Evolutionary conservation across 192 early-diverging fungal genomes (phyloP).

Genomic region (Backusella westeae): DNA sequence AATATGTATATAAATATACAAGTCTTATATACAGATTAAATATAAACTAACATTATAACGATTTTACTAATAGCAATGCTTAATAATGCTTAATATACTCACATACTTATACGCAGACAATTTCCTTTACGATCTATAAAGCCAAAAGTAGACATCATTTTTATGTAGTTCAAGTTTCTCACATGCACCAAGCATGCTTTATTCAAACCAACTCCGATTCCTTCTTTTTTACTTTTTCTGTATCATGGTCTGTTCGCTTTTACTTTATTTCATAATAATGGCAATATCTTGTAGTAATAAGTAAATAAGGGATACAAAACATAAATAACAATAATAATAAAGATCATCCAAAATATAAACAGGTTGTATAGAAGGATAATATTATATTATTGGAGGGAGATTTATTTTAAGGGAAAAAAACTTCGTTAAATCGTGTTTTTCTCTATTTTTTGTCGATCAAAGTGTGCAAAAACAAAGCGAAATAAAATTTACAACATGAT

Average conservation of each 20-base stretch:
- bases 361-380: neutral
- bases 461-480: neutral
- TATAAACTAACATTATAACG: neutral
- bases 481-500: neutral
- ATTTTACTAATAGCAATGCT: neutral
- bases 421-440: neutral
- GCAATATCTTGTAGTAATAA: too few relatives aligned
- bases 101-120: neutral
- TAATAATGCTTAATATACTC: neutral
- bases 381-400: neutral
- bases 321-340: neutral
- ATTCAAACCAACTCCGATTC: neutral
- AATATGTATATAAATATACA: neutral
- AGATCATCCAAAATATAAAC: neutral
- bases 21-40: neutral
- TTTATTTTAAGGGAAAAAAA: neutral
- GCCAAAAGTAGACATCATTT: neutral
- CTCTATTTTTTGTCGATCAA: neutral
- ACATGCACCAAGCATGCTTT: neutral
- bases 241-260: neutral
- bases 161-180: conserved; percentile 2
- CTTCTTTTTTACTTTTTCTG: neutral
- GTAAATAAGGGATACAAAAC: neutral
- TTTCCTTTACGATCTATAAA: neutral
- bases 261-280: neutral